These are phyloP conservation scores for Arctium lappa DNA, from an alignment of 129 eudicot genomes.

Conservation along the genomic window DNA sequence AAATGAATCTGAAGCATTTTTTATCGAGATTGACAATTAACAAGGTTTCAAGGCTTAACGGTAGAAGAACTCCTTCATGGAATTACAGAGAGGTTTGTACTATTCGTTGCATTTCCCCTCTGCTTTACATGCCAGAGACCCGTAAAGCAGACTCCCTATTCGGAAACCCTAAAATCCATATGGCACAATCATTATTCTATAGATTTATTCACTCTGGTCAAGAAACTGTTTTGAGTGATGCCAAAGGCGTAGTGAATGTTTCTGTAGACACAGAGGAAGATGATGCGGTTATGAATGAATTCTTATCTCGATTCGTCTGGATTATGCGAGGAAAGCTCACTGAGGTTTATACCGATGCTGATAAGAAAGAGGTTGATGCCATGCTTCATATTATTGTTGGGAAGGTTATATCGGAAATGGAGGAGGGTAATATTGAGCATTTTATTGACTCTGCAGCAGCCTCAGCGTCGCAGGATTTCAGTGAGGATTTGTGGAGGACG, in stretches of 20 bases:
- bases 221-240: slow-evolving; percentile 15
- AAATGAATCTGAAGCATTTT: slow-evolving; percentile 49
- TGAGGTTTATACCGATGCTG: slow-evolving; percentile 48
- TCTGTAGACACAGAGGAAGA: slow-evolving; percentile 27
- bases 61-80: slow-evolving; percentile 24
- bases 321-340: slow-evolving; percentile 66
- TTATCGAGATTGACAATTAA: slow-evolving; percentile 37
- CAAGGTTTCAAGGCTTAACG: slow-evolving; percentile 28
- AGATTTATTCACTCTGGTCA: slow-evolving; percentile 46
- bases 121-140: neutral
- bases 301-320: slow-evolving; percentile 77
- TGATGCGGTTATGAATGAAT: slow-evolving; percentile 61
- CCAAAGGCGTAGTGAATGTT: slow-evolving; percentile 24
- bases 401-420: slow-evolving; percentile 60
- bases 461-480: slow-evolving; percentile 43
- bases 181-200: neutral
- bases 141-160: neutral
- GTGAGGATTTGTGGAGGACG: slow-evolving; percentile 80
- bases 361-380: slow-evolving; percentile 54
- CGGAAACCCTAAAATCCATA: slow-evolving; percentile 12
- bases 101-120: slow-evolving; percentile 7
- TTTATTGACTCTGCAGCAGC: slow-evolving; percentile 28
- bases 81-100: slow-evolving; percentile 34
- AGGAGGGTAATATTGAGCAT: slow-evolving; percentile 49
- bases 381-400: slow-evolving; percentile 74